phyloP scores from a whole-genome alignment of 2,329 filamentous ascomycete genomes.

The Tolypocladium ovalisporum region DNA sequence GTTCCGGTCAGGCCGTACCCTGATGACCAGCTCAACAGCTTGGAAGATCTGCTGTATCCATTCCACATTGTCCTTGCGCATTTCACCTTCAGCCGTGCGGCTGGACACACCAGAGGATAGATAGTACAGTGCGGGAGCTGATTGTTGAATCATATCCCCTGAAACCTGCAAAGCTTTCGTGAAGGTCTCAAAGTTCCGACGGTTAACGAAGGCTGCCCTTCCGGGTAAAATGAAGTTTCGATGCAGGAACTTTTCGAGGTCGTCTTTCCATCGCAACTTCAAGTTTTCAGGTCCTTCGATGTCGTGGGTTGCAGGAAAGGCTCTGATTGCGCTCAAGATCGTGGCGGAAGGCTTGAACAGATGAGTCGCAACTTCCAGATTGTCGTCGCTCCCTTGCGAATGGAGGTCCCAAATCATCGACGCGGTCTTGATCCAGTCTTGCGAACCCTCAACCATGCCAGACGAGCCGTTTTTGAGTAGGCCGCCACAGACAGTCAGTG shows the following conservation, averaged over 20 bases:
- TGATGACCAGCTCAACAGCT: slow-evolving; percentile 16
- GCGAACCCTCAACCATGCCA: slow-evolving; percentile 25
- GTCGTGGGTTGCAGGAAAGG: slow-evolving; percentile 11
- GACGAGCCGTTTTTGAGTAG: slow-evolving; percentile 19
- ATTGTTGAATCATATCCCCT: slow-evolving; percentile 20
- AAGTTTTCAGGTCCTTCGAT: slow-evolving; percentile 9
- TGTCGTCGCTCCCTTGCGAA: slow-evolving; percentile 36
- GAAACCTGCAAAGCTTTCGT: slow-evolving; percentile 28
- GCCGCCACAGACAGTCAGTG: slow-evolving; percentile 33
- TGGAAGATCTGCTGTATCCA: slow-evolving; percentile 27
- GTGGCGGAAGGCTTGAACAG: slow-evolving; percentile 27
- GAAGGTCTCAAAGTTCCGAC: slow-evolving; percentile 28
- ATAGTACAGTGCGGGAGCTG: slow-evolving; percentile 33
- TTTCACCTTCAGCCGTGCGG: slow-evolving; percentile 11
- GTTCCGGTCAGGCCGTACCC: slow-evolving; percentile 12
- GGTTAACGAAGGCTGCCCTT: slow-evolving; percentile 33
- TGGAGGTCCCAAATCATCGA: slow-evolving; percentile 42
- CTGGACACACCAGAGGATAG: slow-evolving; percentile 22
- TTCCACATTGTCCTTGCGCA: slow-evolving; percentile 23
- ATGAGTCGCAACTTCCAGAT: slow-evolving; percentile 34
- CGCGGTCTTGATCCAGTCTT: slow-evolving; percentile 36
- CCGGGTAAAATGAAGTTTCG: slow-evolving; percentile 41
- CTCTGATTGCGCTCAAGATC: slow-evolving; percentile 30
- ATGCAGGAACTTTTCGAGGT: slow-evolving; percentile 37
- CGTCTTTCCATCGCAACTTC: slow-evolving; percentile 28